Conservation (phyloP, 2,329 filamentous ascomycete genomes). For the Samsoniella hepiali region DNA sequence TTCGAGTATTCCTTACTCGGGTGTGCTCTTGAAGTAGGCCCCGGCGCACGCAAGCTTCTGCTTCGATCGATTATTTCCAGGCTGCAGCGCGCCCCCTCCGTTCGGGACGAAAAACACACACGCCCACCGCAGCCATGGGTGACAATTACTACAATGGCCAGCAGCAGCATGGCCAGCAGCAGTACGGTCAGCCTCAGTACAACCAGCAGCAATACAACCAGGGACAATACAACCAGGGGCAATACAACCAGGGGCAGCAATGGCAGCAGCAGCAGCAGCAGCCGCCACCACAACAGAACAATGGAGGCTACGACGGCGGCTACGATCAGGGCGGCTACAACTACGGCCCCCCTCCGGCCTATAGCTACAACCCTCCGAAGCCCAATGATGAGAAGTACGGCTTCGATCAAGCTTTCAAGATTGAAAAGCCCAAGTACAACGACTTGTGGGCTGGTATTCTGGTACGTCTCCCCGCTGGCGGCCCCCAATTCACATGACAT, state of each 20-base stretch:
- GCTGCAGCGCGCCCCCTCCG: not conserved
- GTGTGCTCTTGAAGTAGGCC: not conserved
- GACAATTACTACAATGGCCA: constrained; percentile 31
- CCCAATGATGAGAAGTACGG: constrained; percentile 46
- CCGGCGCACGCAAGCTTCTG: not conserved
- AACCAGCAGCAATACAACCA: constrained; percentile 23
- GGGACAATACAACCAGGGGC: constrained; percentile 22
- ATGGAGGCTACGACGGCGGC: constrained; percentile 21
- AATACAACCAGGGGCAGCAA: constrained; percentile 23
- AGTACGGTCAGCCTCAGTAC: constrained; percentile 19
- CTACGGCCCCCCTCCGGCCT: constrained; percentile 31
- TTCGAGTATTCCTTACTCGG: not conserved
- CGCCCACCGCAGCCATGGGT: constrained; percentile 29
- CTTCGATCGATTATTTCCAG: not conserved
- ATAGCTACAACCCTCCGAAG: constrained; percentile 37
- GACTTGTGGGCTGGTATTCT: constrained; percentile 86
- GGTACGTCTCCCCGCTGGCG: constrained; percentile 39
- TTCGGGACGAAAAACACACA: not conserved
- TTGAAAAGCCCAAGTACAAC: constrained; percentile 82
- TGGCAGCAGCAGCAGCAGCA: constrained; percentile 29
- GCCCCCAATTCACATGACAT: not conserved
- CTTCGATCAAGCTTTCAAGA: constrained; percentile 79
- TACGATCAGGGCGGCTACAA: constrained; percentile 24
- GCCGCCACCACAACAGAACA: constrained; percentile 25
- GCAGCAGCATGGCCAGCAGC: constrained; percentile 18